Conservation (phyloP, 2,329 filamentous ascomycete species). For the Pseudovirgaria hyperparasitica region DNA sequence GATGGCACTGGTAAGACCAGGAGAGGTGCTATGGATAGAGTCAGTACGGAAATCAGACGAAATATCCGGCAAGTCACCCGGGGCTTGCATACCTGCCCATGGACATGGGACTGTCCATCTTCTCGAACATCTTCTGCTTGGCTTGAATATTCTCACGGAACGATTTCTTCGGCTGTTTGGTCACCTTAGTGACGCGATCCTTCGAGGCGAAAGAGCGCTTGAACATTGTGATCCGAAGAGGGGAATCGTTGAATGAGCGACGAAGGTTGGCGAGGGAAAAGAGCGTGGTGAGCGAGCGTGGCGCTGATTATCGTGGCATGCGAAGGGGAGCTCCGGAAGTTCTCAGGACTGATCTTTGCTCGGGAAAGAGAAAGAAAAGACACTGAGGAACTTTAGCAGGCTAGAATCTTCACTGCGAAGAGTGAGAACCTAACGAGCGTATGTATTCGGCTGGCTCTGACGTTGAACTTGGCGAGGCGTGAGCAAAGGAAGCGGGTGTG, state of each 20-base stretch:
- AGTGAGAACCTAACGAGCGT: no score
- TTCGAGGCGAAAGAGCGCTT: constrained; percentile 78
- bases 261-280: constrained; percentile 34
- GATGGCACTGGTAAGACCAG: constrained; percentile 55
- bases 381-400: not conserved
- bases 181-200: constrained; percentile 79
- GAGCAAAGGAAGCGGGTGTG: no score
- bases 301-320: constrained; percentile 40
- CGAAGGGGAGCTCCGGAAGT: constrained; percentile 43
- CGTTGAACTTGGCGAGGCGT: no score
- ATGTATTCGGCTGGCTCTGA: no score
- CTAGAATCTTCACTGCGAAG: no score
- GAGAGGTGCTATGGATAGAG: constrained; percentile 22
- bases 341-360: constrained; percentile 25
- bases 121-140: constrained; percentile 70
- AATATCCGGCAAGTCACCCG: not conserved
- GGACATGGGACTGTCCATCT: constrained; percentile 47
- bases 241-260: constrained; percentile 33
- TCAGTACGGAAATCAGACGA: not conserved
- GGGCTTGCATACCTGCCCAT: constrained; percentile 39
- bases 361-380: constrained; percentile 11
- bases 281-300: constrained; percentile 36
- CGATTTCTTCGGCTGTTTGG: constrained; percentile 64
- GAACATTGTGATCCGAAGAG: constrained; percentile 59
- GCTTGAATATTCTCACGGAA: constrained; percentile 65